Base-by-base conservation (phyloP, 441 rosid species). In the Corymbia citriodora region DNA sequence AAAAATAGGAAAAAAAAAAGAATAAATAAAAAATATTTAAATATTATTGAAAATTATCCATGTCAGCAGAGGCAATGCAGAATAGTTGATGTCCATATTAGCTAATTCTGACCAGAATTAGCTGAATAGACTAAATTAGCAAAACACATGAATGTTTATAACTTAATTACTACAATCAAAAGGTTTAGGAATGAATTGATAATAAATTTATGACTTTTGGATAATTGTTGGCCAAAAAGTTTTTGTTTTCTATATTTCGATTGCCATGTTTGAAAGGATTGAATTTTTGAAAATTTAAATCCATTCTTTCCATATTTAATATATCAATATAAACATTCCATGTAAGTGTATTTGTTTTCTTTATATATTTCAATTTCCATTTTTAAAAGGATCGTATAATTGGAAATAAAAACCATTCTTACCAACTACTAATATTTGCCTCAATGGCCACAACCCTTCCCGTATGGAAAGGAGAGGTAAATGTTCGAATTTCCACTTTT, bases 161-260 rank as follows among this genome's bases (percentile, higher is more conserved):
- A 23, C 63, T 57, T 6, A 57, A 40, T 40, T 40, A 40, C 6
- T 40, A 40, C 45, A 40, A 40, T 40, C 5, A 40, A 40, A 40
- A 57, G 29, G 13, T 23, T 57, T 57, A 57, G 6, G 1, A 5
- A 0, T 10, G 13, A 57, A 57, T 57, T 57, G 29, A 29, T 4
- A 10, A 57, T 23, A 10, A 29, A 57, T 57, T 57, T 57, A 57
- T 9, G 21, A 57, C 10, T 57, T 57, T 23, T 57, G 29, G 25
- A 57, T 2, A 57, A 57, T 57, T 57, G 23, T 57, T 40, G 45
- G 45, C 45, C 45, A 40, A 40, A 40, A 40, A 40, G 45, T 40
- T 68, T 31, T 68, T 68, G 79, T 31, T 40, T 79, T 79, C n/a
- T 12, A 40, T 40, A 23, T 79, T 23, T 40, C 3, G 5, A 45